Evolutionary conservation across 257 asterid genomes (phyloP), one percentile per base, ranked within the genome.

Genomic region (Ehretia macrophylla): DNA sequence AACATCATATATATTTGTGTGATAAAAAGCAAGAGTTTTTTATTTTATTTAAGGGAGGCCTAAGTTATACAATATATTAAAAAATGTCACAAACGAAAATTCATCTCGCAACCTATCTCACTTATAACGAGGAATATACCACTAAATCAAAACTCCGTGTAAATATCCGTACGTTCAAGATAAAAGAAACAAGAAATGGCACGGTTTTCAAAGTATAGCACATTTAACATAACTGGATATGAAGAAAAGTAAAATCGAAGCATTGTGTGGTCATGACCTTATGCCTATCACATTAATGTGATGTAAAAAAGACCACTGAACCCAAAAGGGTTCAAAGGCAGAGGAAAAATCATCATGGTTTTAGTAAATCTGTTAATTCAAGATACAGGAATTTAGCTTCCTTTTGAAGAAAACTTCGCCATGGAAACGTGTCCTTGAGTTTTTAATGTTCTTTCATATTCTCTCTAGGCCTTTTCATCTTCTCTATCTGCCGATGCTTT

Each of bases 371-470:
- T 58, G 49, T 45, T 23, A 70, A 74, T 60, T 17, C n/a, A 72
- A 54, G 56, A 55, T 55, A 57, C 54, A 62, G 32, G 56, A 63
- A 63, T 53, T 54, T 51, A 19, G 51, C 64, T 66, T 68, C 58
- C 52, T 50, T 68, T 57, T 17, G 22, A 62, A 66, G 70, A 61
- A 77, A 58, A 23, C 2, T 55, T 74, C 35, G 56, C 9, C 50
- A 17, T 32, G 75, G 66, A 55, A n/a, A 70, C 64, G 81, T 74
- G 70, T 66, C 65, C 17, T 44, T 61, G 51, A 65, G 62, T 56
- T 72, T 54, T 68, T 60, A 69, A 60, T 67, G 69, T 60, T 58
- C 46, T 49, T 70, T 56, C 67, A 68, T n/a, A n/a, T 70, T 63
- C 64, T 58, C 68, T 62, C 55, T 62, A 23, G 18, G 17, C 17